These are phyloP conservation scores for Tylopilus plumbeoviolaceoides DNA, from an alignment of 768 basidiomycete genomes.

Conservation along the genomic window DNA sequence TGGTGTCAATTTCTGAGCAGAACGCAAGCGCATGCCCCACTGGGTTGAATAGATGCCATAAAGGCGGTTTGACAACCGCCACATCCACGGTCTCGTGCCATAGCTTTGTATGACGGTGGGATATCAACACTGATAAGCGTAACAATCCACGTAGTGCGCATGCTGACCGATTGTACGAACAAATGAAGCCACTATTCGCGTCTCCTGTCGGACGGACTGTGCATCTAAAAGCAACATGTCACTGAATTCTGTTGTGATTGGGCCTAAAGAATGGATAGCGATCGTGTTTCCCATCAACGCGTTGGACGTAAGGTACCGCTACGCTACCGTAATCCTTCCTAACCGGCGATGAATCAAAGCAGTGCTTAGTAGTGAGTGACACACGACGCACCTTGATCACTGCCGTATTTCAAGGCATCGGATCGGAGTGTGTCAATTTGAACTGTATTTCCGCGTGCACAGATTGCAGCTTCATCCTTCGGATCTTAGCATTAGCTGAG, in stretches of 20 bases:
- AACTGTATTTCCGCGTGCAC: not conserved
- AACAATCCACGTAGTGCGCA: not conserved
- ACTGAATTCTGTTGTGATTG: no score
- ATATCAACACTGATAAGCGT: not conserved
- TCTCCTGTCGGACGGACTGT: no score
- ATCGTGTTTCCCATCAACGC: not conserved
- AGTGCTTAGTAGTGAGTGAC: not conserved
- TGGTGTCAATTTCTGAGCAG: not conserved
- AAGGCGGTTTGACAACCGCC: conserved; percentile 11
- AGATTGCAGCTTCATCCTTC: no score
- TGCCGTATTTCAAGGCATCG: not conserved
- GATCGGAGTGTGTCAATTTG: not conserved
- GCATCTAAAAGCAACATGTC: no score
- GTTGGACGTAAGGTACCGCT: not conserved
- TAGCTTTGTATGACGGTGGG: conserved; percentile 22
- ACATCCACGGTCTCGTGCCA: conserved; percentile 25
- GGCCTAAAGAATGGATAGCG: no score
- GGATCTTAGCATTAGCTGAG: no score
- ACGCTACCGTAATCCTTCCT: not conserved
- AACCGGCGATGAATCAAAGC: not conserved
- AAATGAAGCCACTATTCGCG: conserved; percentile 18
- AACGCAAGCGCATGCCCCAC: conserved; percentile 9
- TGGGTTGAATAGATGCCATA: conserved; percentile 27
- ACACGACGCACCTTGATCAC: not conserved
- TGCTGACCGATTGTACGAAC: conserved; percentile 53